Conservation (phyloP, 306 rosid species). For the Astragalus glycyphyllos region DNA sequence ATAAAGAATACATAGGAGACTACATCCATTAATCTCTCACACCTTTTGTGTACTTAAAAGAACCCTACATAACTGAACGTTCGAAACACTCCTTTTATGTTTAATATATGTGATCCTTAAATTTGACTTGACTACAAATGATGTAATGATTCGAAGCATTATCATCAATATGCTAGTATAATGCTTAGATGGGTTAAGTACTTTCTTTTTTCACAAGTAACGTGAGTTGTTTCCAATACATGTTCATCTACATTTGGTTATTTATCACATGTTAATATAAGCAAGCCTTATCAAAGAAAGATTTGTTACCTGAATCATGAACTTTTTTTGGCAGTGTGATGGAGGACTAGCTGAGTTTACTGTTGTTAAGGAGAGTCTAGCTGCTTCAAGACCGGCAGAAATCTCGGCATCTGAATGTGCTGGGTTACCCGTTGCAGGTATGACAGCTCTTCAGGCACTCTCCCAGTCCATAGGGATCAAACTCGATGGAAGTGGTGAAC, state of each 20-base stretch:
- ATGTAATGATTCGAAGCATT: constrained; percentile 8
- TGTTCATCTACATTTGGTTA: neutral
- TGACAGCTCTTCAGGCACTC: constrained; percentile 71
- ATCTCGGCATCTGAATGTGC: constrained; percentile 63
- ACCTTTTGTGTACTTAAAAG: too few relatives aligned
- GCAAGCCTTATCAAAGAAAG: constrained; percentile 2
- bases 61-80: neutral
- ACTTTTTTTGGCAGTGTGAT: constrained; percentile 55
- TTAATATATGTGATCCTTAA: neutral
- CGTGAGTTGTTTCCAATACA: constrained; percentile 2
- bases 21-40: too few relatives aligned
- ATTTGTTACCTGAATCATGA: neutral
- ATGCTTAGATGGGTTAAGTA: neutral
- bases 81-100: neutral
- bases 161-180: neutral
- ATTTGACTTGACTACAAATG: constrained; percentile 1
- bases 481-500: constrained; percentile 57
- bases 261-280: constrained; percentile 7
- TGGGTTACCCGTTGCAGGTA: constrained; percentile 69
- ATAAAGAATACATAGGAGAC: too few relatives aligned
- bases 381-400: constrained; percentile 60
- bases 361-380: constrained; percentile 52
- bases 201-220: neutral
- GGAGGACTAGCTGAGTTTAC: constrained; percentile 82
- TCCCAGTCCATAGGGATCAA: constrained; percentile 58